These are phyloP conservation scores for Fraxinus nigra DNA, from an alignment of 305 asterid genomes.

Conservation along the genomic window DNA sequence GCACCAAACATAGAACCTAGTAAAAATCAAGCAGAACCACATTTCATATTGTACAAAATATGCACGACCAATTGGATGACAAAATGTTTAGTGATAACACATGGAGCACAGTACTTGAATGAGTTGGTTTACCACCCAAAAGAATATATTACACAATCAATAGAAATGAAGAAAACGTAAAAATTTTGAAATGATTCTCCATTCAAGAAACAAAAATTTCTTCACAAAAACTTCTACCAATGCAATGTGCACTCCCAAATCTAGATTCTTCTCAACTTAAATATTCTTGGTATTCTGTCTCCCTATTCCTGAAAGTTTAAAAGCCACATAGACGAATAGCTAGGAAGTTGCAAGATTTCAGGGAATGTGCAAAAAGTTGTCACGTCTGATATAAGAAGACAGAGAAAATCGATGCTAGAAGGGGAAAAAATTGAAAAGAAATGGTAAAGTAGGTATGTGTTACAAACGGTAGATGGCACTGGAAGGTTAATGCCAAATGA, in stretches of 20 bases:
- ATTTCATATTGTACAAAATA: background rate
- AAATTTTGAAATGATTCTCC: background rate
- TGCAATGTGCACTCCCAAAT: background rate
- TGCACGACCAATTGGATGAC: background rate
- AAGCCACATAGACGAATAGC: background rate
- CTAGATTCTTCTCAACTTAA: background rate
- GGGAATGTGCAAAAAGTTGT: background rate
- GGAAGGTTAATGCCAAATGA: background rate
- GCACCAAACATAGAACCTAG: conserved; percentile 8
- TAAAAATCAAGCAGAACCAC: conserved; percentile 5
- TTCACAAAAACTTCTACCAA: background rate
- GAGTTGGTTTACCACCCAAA: background rate
- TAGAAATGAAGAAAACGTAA: background rate
- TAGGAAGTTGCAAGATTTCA: background rate
- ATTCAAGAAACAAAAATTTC: background rate
- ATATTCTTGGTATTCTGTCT: background rate
- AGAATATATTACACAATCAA: background rate
- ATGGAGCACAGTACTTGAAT: background rate
- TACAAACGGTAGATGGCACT: background rate
- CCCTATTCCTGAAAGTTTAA: background rate
- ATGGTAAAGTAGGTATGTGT: background rate
- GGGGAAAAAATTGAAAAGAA: background rate
- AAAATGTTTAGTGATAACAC: background rate
- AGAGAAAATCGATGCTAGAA: background rate
- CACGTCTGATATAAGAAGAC: background rate